phyloP scores from a whole-genome alignment of 768 basidiomycete species.

The Candolleomyces efflorescens region DNA sequence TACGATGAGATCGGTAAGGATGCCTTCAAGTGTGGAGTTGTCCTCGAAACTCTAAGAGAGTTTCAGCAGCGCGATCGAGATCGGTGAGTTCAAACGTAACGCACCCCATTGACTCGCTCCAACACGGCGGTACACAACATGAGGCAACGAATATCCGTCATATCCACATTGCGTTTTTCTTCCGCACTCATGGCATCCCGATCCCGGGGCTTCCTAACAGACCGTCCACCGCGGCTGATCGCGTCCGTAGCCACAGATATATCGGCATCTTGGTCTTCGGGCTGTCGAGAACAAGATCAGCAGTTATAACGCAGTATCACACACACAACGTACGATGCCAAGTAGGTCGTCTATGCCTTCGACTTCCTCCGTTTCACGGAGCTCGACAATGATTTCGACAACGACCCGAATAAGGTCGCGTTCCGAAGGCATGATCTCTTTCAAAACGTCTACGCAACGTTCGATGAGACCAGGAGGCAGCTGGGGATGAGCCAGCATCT shows the following conservation, averaged over 20 bases:
- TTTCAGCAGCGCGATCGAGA: constrained; percentile 6
- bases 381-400: constrained; percentile 33
- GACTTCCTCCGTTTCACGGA: constrained; percentile 30
- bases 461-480: constrained; percentile 79
- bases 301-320: neutral
- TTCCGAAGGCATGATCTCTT: constrained; percentile 78
- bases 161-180: constrained; percentile 59
- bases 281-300: neutral
- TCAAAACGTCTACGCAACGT: constrained; percentile 80
- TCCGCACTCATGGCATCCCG: constrained; percentile 62
- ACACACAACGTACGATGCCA: constrained; percentile 4
- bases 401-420: constrained; percentile 40
- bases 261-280: constrained; percentile 3
- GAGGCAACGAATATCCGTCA: constrained; percentile 79
- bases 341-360: constrained; percentile 19
- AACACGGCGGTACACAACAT: constrained; percentile 82
- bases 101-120: constrained; percentile 85
- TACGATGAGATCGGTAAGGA: constrained; percentile 82
- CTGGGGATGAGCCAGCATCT: constrained; percentile 82
- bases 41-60: constrained; percentile 60
- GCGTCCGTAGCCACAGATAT: constrained; percentile 16
- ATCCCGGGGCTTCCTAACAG: constrained; percentile 33
- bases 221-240: constrained; percentile 24
- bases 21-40: constrained; percentile 78
- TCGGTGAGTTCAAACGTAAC: constrained; percentile 26